These are phyloP conservation scores for Dendrobium officinale DNA, from an alignment of 106 monocot genomes.

Conservation along the genomic window DNA sequence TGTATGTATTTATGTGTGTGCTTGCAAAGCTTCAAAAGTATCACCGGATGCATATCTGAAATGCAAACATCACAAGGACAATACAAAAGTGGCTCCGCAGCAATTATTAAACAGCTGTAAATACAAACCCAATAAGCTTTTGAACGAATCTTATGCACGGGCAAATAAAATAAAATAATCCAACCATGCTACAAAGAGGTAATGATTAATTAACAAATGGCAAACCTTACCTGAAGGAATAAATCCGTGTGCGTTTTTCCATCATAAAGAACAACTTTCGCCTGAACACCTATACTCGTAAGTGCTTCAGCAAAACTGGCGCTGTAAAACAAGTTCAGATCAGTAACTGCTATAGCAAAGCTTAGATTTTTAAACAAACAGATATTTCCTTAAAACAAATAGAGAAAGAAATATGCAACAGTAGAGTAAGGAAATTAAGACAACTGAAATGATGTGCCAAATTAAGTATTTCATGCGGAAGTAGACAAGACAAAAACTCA, in stretches of 20 bases:
- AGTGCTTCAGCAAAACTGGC: conserved; percentile 55
- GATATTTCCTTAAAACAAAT: not conserved
- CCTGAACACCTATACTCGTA: conserved; percentile 29
- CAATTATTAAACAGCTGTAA: not conserved
- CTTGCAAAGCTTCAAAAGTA: not conserved
- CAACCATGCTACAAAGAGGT: not conserved
- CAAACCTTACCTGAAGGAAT: conserved; percentile 56
- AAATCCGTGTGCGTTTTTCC: conserved; percentile 81
- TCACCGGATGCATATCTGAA: not conserved
- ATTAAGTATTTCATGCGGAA: not conserved
- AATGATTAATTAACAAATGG: not conserved
- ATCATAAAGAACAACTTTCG: conserved; percentile 51
- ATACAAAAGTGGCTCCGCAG: not conserved
- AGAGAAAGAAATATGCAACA: not conserved
- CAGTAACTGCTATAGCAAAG: not conserved
- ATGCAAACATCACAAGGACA: not conserved
- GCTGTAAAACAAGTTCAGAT: conserved; percentile 20
- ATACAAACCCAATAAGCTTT: not conserved
- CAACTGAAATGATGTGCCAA: not conserved
- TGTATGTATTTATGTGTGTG: not conserved
- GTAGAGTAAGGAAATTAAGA: not conserved
- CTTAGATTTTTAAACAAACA: conserved; percentile 3
- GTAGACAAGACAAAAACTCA: not conserved
- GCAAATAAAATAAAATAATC: not conserved
- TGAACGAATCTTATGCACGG: too few relatives aligned